A percentile compares a stretch with the other conserved stretches of the same genome.
These are phyloP conservation scores for Hypoxylon sp. DNA, from an alignment of 2,329 filamentous ascomycete genomes.

Conservation along the genomic window DNA sequence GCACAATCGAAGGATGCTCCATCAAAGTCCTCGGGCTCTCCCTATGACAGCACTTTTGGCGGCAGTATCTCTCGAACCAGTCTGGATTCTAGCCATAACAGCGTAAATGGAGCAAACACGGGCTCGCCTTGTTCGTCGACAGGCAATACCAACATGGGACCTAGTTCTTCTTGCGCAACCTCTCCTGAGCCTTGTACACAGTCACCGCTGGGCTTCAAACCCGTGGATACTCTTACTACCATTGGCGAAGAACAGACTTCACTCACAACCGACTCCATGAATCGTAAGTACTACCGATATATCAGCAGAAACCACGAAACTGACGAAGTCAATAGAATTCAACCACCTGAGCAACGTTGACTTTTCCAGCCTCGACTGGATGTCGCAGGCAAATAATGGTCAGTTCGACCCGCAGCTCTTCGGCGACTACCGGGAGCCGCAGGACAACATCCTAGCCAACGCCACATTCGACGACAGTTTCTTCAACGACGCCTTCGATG, in stretches of 20 bases:
- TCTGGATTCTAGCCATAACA: constrained; percentile 64
- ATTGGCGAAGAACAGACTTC: constrained; percentile 74
- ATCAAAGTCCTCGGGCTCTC: constrained; percentile 64
- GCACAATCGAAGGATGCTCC: constrained; percentile 63
- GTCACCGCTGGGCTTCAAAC: constrained; percentile 76
- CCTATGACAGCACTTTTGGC: constrained; percentile 59
- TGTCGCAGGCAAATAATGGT: constrained; percentile 83
- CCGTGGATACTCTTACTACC: constrained; percentile 71
- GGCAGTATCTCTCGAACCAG: constrained; percentile 64
- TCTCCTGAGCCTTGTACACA: constrained; percentile 82
- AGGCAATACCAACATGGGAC: constrained; percentile 66
- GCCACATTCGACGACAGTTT: constrained; percentile 78
- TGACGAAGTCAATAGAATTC: constrained; percentile 50
- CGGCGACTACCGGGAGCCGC: constrained; percentile 90
- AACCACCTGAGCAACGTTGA: constrained; percentile 60
- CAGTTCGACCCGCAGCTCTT: constrained; percentile 94
- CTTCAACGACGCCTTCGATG: constrained; percentile 82
- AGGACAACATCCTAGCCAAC: constrained; percentile 80
- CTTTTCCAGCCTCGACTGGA: constrained; percentile 75
- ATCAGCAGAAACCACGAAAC: background rate
- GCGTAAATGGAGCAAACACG: constrained; percentile 65
- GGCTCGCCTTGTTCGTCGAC: constrained; percentile 75
- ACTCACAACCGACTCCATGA: constrained; percentile 57
- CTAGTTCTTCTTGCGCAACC: constrained; percentile 78
- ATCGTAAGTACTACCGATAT: constrained; percentile 58